phyloP scores from a whole-genome alignment of 1,284 basidiomycete genomes.

The Heterobasidion occidentale region DNA sequence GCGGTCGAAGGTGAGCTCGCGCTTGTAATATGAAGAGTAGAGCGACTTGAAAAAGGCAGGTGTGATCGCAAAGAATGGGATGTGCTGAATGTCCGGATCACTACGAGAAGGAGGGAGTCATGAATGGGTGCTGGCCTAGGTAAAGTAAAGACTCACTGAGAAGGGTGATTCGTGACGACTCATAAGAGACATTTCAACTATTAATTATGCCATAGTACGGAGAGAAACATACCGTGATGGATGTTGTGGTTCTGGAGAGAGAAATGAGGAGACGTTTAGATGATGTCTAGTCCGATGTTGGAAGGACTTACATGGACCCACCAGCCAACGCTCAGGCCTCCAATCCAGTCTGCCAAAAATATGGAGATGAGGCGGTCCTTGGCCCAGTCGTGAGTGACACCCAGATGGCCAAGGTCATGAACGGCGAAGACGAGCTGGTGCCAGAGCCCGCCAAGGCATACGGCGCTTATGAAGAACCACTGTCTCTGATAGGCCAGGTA shows the following conservation, averaged over 20 bases:
- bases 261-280: slow-evolving; percentile 3
- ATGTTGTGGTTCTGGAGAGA: slow-evolving; percentile 84
- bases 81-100: slow-evolving; percentile 92
- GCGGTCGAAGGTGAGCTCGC: slow-evolving; percentile 76
- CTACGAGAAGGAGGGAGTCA: slow-evolving; percentile 35
- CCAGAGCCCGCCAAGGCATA: slow-evolving; percentile 85
- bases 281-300: background rate
- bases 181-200: slow-evolving; percentile 8
- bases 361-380: slow-evolving; percentile 79
- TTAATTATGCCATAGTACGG: slow-evolving; percentile 8
- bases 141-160: slow-evolving; percentile 56
- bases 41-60: slow-evolving; percentile 79
- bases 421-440: slow-evolving; percentile 92
- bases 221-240: slow-evolving; percentile 69
- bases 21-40: slow-evolving; percentile 95
- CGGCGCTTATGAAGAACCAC: slow-evolving; percentile 67
- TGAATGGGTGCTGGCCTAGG: background rate
- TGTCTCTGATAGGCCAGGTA: slow-evolving; percentile 53
- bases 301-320: slow-evolving; percentile 82
- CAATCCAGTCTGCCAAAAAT: slow-evolving; percentile 80
- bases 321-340: slow-evolving; percentile 94
- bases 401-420: slow-evolving; percentile 94
- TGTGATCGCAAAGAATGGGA: slow-evolving; percentile 95
- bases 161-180: slow-evolving; percentile 97
- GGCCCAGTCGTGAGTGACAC: slow-evolving; percentile 85